Base-by-base conservation (phyloP, 2,329 filamentous ascomycete genomes). In the Talaromyces amestolkiae region DNA sequence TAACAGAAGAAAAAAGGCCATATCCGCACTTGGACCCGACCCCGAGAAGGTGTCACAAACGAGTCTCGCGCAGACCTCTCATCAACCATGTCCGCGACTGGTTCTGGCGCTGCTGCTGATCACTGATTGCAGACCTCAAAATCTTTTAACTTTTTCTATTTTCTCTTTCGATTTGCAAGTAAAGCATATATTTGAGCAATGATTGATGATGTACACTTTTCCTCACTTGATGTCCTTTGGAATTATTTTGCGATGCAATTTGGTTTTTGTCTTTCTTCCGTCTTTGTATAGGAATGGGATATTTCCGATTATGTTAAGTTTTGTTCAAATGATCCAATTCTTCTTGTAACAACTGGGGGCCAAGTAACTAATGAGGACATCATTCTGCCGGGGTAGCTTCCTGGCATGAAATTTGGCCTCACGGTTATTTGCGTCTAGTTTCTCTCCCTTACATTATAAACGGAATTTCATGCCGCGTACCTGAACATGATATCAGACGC, bases 1-100 rank as follows among this genome's bases (percentile, higher is more conserved):
- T 64, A 22, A 41, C 35, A 4, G 35, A 17, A 59, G 63, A 33
- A 37, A 70, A 69, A 75, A 92, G 90, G 90, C 43, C 90, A 93
- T 75, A 85, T 93, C 68, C 86, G 87, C 67, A 91, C 90, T 37
- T 93, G 90, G 90, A 85, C 87, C 70, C 84, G 90, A 68, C 90
- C 90, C 11, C 77, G 75, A 62, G 80, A 83, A 72, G 75, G 72
- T 61, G 74, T 76, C 33, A 79, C 76, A 61, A 79, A 77, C 60
- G 71, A 74, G 54, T 77, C 72, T 51, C 71, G 75, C 59, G 71
- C 74, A 51, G 71, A 75, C 54, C 19, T 66, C n/a, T 64, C 65
- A 27, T 74, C 61, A 9, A 64, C 64, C 39, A 35, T 56, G 35
- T 65, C 67, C 1, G 66, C 60, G 5, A 62, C 67, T 43, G 66